Evolutionary conservation across 176 grass and related monocot genomes (phyloP), one percentile per base, ranked within the genome.

Genomic region (Musa itinerans): DNA sequence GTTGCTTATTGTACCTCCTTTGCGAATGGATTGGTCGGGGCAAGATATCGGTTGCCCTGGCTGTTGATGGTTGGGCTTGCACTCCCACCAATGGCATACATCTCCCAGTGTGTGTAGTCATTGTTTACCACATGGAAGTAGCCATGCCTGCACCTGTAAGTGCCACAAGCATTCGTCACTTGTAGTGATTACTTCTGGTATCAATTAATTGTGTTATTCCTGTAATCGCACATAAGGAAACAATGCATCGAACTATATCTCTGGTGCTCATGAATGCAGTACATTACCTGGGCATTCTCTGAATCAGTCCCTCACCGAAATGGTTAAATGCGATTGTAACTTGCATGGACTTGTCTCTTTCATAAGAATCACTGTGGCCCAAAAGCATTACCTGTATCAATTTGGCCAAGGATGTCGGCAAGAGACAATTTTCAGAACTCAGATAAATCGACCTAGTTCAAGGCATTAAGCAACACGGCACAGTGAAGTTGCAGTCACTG

Each of bases 71-170:
- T 70, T 22, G 68, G 68, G 17, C 51, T 70, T 10, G 68, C 68
- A 20, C 68, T 70, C 29, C 68, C 68, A 11, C 68, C 68, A 21
- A 70, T 70, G 14, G 68, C 68, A 11, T 70, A 70, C 68, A 70
- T 70, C 48, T 70, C 68, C 68, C 68, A 70, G 68, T 70, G 68
- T 22, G 68, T 70, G 10, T 70, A 70, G 20, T 70, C 68, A 50
- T 70, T 70, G 68, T 70, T 70, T 20, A 70, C 68, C 34, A 70
- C 68, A 70, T 70, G 68, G 25, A 70, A 70, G 68, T 70, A 70
- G n/a, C 43, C 68, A 50, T 70, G 68, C 48, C 68, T 12, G 68
- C 68, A 50, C 68, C 68, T 70, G 68, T 6, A 70, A 34, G 27
- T 67, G 29, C 26, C 34, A n/a, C 8, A 59, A 16, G 9, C 29